Evolutionary conservation across 2,329 filamentous ascomycete species (phyloP), one percentile per base, ranked within the genome.

Genomic region (Thelonectria olida): DNA sequence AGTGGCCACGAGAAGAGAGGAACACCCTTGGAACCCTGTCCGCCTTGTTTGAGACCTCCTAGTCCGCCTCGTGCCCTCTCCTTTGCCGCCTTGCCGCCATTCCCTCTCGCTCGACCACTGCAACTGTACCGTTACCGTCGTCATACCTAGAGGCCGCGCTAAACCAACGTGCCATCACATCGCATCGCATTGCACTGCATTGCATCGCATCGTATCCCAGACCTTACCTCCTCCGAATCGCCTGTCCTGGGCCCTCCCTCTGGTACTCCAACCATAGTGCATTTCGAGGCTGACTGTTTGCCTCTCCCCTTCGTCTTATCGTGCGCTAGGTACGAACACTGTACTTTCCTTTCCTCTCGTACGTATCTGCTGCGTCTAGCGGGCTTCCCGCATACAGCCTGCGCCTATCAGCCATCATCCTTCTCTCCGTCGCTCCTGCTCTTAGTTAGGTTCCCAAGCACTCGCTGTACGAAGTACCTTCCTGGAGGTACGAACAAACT

Each of bases 71-170:
- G 17, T 52, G 25, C 27, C 28, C n/a, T 27, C 17, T 34, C 48
- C 50, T 50, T 62, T 60, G 58, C 62, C 58, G 67, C 51, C 54
- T 36, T 68, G 51, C 19, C 51, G 50, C 42, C 50, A 22, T 53
- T 38, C 7, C 45, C 49, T 22, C 19, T 23, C 20, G 19, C 12
- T 13, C 20, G 17, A 42, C 22, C 20, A 45, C 22, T 42, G 15
- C 39, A 19, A 19, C n/a, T 23, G 10, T 25, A 20, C n/a, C 57
- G 49, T 50, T 23, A 50, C 52, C 45, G 28, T 56, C 52, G 52
- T 51, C 38, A 55, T 55, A 42, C 41, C 25, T 27, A 27, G 44
- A 54, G 36, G 38, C 45, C 45, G 58, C 52, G 52, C 58, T 55
- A 55, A n/a, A 23, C 44, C 28, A 60, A 49, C 44, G 44, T 50